Conservation (phyloP, 2,329 filamentous ascomycete species). For the Dactylellina cionopaga region DNA sequence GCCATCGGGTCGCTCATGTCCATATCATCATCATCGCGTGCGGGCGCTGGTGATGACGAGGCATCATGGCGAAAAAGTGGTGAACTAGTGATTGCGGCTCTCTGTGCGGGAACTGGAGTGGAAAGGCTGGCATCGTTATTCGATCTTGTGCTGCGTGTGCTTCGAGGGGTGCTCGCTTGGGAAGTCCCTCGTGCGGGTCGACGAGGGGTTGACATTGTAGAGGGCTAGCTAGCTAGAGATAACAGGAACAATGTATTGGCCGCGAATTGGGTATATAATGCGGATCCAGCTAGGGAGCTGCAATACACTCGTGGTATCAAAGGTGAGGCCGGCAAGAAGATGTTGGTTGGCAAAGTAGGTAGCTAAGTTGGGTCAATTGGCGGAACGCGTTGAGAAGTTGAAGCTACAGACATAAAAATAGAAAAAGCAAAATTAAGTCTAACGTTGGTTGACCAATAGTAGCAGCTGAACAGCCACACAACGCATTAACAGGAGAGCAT, state of each 20-base stretch:
- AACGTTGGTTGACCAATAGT: too few relatives aligned
- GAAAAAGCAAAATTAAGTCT: too few relatives aligned
- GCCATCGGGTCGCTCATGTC: slow-evolving; percentile 49
- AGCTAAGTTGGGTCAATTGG: too few relatives aligned
- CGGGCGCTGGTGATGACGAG: slow-evolving; percentile 43
- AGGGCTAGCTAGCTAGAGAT: slow-evolving; percentile 2
- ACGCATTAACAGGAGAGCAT: too few relatives aligned
- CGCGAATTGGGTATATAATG: not conserved
- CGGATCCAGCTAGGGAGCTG: slow-evolving; percentile 5
- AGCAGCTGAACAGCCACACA: too few relatives aligned
- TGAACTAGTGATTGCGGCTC: slow-evolving; percentile 10
- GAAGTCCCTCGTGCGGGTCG: slow-evolving; percentile 45
- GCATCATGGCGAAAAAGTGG: slow-evolving; percentile 35
- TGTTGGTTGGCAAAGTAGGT: not conserved
- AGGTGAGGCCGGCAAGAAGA: too few relatives aligned
- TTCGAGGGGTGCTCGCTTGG: slow-evolving; percentile 43
- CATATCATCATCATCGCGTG: slow-evolving; percentile 36
- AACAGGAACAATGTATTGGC: not conserved
- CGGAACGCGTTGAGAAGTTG: too few relatives aligned
- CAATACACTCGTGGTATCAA: not conserved
- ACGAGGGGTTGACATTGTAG: slow-evolving; percentile 51
- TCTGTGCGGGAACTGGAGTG: slow-evolving; percentile 12
- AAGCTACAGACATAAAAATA: too few relatives aligned
- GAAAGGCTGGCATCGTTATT: slow-evolving; percentile 8
- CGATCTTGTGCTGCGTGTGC: slow-evolving; percentile 43